A percentile compares a stretch with the other conserved stretches of the same genome.
Evolutionary conservation across 2,329 filamentous ascomycete species (phyloP).

Genomic region (Lasiodiplodia sp.): DNA sequence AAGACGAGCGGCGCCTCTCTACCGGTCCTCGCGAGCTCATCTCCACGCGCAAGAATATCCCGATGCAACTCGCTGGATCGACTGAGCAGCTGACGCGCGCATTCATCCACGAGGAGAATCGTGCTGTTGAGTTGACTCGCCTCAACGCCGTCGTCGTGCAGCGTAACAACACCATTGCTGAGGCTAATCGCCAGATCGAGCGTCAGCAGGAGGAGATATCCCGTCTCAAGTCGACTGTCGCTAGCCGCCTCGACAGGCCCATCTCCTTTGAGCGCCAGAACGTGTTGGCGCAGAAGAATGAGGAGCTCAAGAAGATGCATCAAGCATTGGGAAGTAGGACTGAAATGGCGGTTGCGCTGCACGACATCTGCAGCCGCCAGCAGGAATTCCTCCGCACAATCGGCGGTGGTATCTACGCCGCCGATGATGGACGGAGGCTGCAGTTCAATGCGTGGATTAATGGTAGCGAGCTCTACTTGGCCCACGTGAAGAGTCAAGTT

Average conservation of each 20-base stretch:
- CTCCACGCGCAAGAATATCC: not conserved
- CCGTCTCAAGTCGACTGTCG: not conserved
- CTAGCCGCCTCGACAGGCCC: not conserved
- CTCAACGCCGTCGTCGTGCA: conserved; percentile 9
- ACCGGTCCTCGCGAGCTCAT: not conserved
- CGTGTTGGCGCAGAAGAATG: conserved; percentile 34
- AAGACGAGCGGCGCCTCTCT: not conserved
- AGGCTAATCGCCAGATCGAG: not conserved
- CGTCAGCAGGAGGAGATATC: not conserved
- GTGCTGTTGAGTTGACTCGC: not conserved
- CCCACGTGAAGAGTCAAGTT: not conserved
- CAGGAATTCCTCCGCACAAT: not conserved
- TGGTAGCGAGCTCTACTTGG: conserved; percentile 10
- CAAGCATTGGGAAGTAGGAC: not conserved
- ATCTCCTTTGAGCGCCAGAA: not conserved
- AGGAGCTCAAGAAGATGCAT: conserved; percentile 31
- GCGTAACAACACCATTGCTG: conserved; percentile 10
- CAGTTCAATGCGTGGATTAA: conserved; percentile 10
- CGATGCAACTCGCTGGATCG: not conserved
- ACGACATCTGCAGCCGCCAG: conserved; percentile 7
- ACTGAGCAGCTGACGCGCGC: not conserved
- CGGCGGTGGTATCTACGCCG: not conserved
- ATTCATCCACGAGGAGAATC: conserved; percentile 1
- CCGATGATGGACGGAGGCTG: not conserved
- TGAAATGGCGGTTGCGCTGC: conserved; percentile 4